Percentiles rank a stretch among this genome's conserved stretches.
Conservation (phyloP, 768 basidiomycete genomes). For the Rhizopogon vinicolor region DNA sequence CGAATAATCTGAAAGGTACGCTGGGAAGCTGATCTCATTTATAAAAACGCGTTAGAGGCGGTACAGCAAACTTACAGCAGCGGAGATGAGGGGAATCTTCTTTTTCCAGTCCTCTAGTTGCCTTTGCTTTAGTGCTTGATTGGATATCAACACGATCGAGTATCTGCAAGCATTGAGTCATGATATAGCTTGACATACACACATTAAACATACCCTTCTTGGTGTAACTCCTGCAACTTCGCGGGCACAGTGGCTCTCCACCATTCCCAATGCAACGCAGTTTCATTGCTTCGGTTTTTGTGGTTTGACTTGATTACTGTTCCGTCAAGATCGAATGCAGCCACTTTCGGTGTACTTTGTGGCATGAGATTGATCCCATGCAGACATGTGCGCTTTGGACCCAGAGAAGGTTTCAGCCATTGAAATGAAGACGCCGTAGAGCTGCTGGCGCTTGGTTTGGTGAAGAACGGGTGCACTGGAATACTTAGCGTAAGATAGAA, state of each 20-base stretch:
- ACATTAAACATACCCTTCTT: conserved; percentile 48
- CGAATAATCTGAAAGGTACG: conserved; percentile 75
- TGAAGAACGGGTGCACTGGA: conserved; percentile 42
- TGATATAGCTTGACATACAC: background rate
- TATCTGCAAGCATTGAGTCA: conserved; percentile 37
- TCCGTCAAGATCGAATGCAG: conserved; percentile 84
- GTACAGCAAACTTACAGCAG: conserved; percentile 39
- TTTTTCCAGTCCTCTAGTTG: conserved; percentile 65
- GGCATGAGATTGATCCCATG: conserved; percentile 29
- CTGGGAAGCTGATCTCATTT: conserved; percentile 48
- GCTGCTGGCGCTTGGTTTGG: conserved; percentile 15
- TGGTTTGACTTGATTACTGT: conserved; percentile 62
- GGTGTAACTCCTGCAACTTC: conserved; percentile 55
- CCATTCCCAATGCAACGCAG: conserved; percentile 48
- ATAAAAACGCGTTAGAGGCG: background rate
- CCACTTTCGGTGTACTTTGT: conserved; percentile 49
- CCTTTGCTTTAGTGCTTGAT: conserved; percentile 57
- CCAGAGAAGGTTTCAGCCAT: conserved; percentile 31
- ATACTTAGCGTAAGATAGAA: background rate
- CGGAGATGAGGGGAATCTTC: conserved; percentile 68
- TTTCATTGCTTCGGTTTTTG: conserved; percentile 29
- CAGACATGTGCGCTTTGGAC: conserved; percentile 31
- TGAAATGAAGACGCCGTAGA: conserved; percentile 14
- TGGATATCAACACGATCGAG: conserved; percentile 74
- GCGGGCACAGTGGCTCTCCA: conserved; percentile 63